A percentile compares a stretch with the other conserved stretches of the same genome.
phyloP scores from a whole-genome alignment of 306 rosid species.

The Dryas alaskensis region DNA sequence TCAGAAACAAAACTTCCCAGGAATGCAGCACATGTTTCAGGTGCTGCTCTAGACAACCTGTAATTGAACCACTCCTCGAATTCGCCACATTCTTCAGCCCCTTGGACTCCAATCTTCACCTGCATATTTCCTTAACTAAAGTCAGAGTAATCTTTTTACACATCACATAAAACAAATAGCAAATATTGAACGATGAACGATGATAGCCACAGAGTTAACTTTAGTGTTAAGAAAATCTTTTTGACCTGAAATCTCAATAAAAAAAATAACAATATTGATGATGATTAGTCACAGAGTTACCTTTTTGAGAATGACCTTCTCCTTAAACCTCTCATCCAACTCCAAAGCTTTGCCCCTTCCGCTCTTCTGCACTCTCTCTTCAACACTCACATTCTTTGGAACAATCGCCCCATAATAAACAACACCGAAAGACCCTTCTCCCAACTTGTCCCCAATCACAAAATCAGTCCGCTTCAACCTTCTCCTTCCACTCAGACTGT shows the following conservation, averaged over 20 bases:
- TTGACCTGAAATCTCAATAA: background rate
- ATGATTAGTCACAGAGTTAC: constrained; percentile 26
- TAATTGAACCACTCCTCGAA: constrained; percentile 93
- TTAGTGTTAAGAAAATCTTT: too few relatives aligned
- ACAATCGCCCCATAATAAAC: constrained; percentile 75
- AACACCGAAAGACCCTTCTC: constrained; percentile 92
- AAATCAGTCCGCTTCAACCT: constrained; percentile 64
- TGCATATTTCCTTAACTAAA: constrained; percentile 38
- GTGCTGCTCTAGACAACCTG: constrained; percentile 95
- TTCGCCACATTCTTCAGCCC: constrained; percentile 81
- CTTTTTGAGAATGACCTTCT: constrained; percentile 87
- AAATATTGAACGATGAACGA: too few relatives aligned
- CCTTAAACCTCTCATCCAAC: constrained; percentile 54
- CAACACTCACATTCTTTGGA: constrained; percentile 48
- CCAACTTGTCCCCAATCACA: constrained; percentile 67
- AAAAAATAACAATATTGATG: background rate
- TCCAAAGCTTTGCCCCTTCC: constrained; percentile 40
- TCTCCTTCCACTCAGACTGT: constrained; percentile 66
- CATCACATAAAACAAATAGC: background rate
- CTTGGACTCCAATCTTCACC: constrained; percentile 74
- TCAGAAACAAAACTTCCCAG: constrained; percentile 90
- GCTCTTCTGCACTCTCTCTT: constrained; percentile 38
- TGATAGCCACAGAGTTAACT: too few relatives aligned
- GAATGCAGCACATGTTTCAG: constrained; percentile 92
- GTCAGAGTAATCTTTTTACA: background rate